Evolutionary conservation across 306 rosid genomes (phyloP).

Genomic region (Arachis stenosperma): DNA sequence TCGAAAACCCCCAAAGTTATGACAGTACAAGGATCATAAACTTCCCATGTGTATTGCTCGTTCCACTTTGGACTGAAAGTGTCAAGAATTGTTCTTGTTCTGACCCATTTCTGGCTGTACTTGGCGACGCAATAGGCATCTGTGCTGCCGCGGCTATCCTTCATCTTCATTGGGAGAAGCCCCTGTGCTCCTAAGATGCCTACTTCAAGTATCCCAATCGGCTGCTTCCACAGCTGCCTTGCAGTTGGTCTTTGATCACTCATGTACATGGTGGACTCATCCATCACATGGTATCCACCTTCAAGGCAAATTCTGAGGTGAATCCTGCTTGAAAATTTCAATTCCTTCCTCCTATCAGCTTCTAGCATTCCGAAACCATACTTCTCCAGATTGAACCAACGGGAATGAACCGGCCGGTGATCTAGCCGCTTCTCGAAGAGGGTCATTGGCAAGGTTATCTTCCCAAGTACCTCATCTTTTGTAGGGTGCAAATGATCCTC

Average conservation of each 20-base stretch:
- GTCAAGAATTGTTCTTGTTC: constrained; percentile 87
- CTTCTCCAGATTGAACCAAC: constrained; percentile 91
- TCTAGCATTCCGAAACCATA: constrained; percentile 80
- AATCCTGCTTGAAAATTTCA: constrained; percentile 78
- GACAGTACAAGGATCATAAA: constrained; percentile 92
- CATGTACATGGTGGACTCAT: constrained; percentile 85
- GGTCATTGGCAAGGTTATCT: constrained; percentile 66
- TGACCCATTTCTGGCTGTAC: constrained; percentile 93
- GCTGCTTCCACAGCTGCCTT: constrained; percentile 93
- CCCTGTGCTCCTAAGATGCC: constrained; percentile 87
- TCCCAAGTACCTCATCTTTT: constrained; percentile 82
- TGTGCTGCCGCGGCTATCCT: constrained; percentile 70
- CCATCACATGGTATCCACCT: constrained; percentile 97
- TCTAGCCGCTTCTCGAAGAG: constrained; percentile 77
- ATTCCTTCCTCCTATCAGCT: constrained; percentile 86
- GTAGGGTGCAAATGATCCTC: constrained; percentile 79
- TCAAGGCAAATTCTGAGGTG: constrained; percentile 92
- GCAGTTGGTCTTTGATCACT: constrained; percentile 93
- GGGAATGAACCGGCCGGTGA: constrained; percentile 83
- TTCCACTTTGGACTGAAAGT: constrained; percentile 86
- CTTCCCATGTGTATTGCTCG: constrained; percentile 97
- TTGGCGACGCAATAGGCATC: constrained; percentile 89
- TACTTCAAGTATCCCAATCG: constrained; percentile 81
- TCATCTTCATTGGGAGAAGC: constrained; percentile 95
- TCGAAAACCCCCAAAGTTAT: constrained; percentile 83